Conservation (phyloP, 176 grass and related monocot genomes). For the Avena eriantha region DNA sequence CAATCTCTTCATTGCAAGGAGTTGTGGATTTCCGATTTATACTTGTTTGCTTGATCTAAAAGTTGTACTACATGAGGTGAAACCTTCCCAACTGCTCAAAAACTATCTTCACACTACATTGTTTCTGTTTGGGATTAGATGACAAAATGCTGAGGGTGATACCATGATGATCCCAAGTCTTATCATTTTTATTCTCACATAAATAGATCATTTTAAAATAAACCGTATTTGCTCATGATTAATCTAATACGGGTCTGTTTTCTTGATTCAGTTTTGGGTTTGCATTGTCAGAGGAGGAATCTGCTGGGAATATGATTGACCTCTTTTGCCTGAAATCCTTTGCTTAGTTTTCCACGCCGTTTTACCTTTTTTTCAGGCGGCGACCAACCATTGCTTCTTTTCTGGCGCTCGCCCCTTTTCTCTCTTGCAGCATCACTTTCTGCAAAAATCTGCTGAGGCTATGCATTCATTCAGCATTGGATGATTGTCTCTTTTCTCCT, state of each 20-base stretch:
- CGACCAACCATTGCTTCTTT: conserved; percentile 21
- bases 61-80: conserved; percentile 5
- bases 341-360: conserved; percentile 38
- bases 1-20: background rate
- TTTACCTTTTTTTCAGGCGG: conserved; percentile 20
- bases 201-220: background rate
- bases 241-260: background rate
- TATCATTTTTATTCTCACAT: background rate
- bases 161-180: background rate
- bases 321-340: conserved; percentile 24
- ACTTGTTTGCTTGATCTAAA: background rate
- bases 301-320: conserved; percentile 39
- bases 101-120: background rate
- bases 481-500: conserved; percentile 37
- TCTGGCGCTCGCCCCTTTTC: background rate
- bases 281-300: conserved; percentile 27
- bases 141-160: background rate
- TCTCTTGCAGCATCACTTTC: conserved; percentile 36
- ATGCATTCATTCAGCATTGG: conserved; percentile 7
- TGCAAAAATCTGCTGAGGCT: conserved; percentile 35
- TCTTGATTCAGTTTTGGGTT: conserved; percentile 29
- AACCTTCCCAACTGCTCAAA: background rate
- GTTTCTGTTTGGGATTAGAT: conserved; percentile 10
- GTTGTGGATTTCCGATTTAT: background rate
- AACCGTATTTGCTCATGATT: conserved; percentile 14